A percentile compares a stretch with the other conserved stretches of the same genome.
Evolutionary conservation across 2,329 filamentous ascomycete species (phyloP).

Genomic region (Penicillium sp.): DNA sequence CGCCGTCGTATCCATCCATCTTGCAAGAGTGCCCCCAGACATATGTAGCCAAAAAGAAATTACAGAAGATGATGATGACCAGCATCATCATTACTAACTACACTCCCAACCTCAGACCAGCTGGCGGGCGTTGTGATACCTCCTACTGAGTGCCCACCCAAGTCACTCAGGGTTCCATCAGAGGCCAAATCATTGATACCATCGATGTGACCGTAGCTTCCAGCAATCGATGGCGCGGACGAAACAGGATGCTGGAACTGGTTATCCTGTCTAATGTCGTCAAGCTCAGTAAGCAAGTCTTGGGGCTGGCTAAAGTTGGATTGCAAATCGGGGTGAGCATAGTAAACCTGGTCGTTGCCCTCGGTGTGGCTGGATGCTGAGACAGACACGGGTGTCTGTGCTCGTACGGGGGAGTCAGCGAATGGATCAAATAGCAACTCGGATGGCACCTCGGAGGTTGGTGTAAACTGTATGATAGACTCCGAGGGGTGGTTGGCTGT

Average conservation of each 20-base stretch:
- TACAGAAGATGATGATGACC: constrained; percentile 34
- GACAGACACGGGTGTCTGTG: constrained; percentile 26
- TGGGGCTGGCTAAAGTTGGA: constrained; percentile 29
- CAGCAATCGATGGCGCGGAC: constrained; percentile 45
- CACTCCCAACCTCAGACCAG: constrained; percentile 55
- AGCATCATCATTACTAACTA: constrained; percentile 50
- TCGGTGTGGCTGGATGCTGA: constrained; percentile 44
- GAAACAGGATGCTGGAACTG: constrained; percentile 36
- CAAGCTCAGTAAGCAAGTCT: constrained; percentile 23
- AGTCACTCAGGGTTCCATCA: constrained; percentile 49
- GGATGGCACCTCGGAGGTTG: constrained; percentile 51
- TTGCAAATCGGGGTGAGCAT: constrained; percentile 39
- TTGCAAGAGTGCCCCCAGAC: neutral
- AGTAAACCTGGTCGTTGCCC: constrained; percentile 40
- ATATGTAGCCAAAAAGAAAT: constrained; percentile 8
- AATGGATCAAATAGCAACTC: constrained; percentile 34
- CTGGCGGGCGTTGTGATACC: constrained; percentile 47
- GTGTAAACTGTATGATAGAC: constrained; percentile 52
- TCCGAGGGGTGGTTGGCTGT: constrained; percentile 50
- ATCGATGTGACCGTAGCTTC: constrained; percentile 47
- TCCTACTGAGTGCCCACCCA: constrained; percentile 40
- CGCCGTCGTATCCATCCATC: constrained; percentile 6
- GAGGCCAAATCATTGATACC: constrained; percentile 42
- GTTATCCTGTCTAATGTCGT: constrained; percentile 19
- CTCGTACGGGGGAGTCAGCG: constrained; percentile 21